Conservation (phyloP, 1,139 yeast species). For the Kurtzmaniella quercitrusa region DNA sequence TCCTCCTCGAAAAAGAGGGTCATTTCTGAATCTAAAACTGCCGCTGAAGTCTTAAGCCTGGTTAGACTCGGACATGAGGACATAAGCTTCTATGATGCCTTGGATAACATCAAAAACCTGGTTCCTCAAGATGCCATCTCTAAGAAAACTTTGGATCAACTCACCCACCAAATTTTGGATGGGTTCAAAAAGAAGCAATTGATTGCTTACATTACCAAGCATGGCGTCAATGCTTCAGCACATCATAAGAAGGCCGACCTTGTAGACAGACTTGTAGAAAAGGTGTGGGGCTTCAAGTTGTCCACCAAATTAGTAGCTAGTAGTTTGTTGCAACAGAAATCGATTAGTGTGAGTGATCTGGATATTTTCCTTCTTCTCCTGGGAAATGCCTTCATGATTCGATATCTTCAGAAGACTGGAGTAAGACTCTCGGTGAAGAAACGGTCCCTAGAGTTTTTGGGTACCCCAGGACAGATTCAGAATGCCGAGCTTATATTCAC, state of each 20-base stretch:
- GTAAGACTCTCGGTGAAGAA: constrained; percentile 43
- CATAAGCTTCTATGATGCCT: neutral
- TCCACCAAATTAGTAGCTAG: neutral
- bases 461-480: constrained; percentile 30
- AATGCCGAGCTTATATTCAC: constrained; percentile 30
- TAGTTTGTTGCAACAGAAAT: neutral
- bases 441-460: constrained; percentile 19
- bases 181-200: neutral
- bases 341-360: constrained; percentile 10
- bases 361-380: constrained; percentile 50
- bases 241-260: neutral
- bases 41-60: neutral
- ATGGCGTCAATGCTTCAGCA: neutral
- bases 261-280: neutral
- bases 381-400: constrained; percentile 42
- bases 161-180: neutral
- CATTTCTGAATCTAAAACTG: neutral
- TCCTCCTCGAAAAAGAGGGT: neutral
- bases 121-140: neutral
- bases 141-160: neutral
- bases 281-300: neutral
- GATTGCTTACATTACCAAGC: neutral
- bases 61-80: neutral
- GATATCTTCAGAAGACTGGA: constrained; percentile 52
- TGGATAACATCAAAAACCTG: neutral